Percentiles rank a stretch among this genome's conserved stretches.
Conservation (phyloP, 148 eudicot genomes). For the Simmondsia chinensis region DNA sequence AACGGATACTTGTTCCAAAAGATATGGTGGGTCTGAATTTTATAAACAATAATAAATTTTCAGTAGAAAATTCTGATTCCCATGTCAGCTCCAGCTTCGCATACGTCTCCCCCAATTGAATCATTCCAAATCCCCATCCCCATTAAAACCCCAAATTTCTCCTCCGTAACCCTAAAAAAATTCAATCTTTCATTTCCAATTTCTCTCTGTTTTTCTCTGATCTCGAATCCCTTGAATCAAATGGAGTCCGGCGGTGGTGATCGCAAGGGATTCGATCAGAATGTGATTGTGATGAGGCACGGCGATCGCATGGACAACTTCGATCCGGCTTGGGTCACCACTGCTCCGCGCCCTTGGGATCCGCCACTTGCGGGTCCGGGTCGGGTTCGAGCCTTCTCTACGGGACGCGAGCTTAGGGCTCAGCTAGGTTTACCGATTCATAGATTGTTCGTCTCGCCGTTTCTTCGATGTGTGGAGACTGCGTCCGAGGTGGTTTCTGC, state of each 20-base stretch:
- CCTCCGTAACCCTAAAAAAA: no score
- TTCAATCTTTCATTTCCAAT: no score
- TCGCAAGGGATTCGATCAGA: slow-evolving; percentile 18
- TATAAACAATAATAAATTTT: no score
- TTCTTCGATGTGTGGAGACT: slow-evolving; percentile 71
- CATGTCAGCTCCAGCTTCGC: no score
- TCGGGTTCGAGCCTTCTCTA: slow-evolving; percentile 33
- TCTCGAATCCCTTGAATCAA: no score
- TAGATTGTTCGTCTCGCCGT: slow-evolving; percentile 76
- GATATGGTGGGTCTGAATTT: no score
- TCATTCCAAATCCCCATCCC: no score
- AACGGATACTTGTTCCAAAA: no score
- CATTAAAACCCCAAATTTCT: no score
- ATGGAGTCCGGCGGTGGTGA: slow-evolving; percentile 3
- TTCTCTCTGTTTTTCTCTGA: no score
- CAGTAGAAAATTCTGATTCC: no score
- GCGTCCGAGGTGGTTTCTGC: slow-evolving; percentile 57
- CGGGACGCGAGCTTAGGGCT: slow-evolving; percentile 35
- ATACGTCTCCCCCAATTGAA: no score
- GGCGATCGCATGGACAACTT: slow-evolving; percentile 85
- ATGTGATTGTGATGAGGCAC: slow-evolving; percentile 82
- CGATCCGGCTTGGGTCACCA: slow-evolving; percentile 46
- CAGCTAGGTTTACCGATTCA: slow-evolving; percentile 52
- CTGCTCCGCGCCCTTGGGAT: slow-evolving; percentile 79
- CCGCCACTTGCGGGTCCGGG: slow-evolving; percentile 66